Evolutionary conservation across 2,329 filamentous ascomycete genomes (phyloP).

Genomic region (Beauveria caledonica): DNA sequence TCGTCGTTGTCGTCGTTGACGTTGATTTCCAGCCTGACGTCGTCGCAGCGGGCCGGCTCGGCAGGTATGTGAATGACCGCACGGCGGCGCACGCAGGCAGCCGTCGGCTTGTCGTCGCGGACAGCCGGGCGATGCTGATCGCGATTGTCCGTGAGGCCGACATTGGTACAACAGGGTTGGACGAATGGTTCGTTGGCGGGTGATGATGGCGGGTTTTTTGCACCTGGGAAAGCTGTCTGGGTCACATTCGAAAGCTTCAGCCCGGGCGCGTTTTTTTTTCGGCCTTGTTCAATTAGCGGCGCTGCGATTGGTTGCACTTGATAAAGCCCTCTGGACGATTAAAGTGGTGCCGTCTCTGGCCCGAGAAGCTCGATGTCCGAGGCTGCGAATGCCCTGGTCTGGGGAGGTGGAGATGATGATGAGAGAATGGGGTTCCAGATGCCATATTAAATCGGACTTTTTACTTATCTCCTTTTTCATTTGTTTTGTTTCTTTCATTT

Average conservation of each 20-base stretch:
- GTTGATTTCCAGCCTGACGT: background rate
- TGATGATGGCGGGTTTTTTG: background rate
- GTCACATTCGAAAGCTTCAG: background rate
- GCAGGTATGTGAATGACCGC: slow-evolving; percentile 5
- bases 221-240: background rate
- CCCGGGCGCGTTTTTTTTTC: slow-evolving; percentile 5
- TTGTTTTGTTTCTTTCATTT: background rate
- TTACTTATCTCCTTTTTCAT: background rate
- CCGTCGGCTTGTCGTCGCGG: slow-evolving; percentile 22
- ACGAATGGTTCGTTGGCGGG: slow-evolving; percentile 2
- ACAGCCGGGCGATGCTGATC: slow-evolving; percentile 25
- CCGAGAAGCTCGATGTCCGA: background rate
- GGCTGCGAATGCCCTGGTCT: background rate
- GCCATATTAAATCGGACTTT: background rate
- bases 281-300: slow-evolving; percentile 2
- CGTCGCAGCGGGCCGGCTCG: background rate
- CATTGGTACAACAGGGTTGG: slow-evolving; percentile 15
- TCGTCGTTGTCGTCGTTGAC: background rate
- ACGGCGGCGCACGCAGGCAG: slow-evolving; percentile 17
- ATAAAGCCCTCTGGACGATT: background rate
- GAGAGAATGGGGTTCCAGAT: background rate
- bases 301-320: slow-evolving; percentile 4
- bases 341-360: background rate
- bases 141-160: slow-evolving; percentile 26
- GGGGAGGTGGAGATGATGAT: background rate